Evolutionary conservation across 2,329 filamentous ascomycete genomes (phyloP).

Genomic region (Fusarium albidum): DNA sequence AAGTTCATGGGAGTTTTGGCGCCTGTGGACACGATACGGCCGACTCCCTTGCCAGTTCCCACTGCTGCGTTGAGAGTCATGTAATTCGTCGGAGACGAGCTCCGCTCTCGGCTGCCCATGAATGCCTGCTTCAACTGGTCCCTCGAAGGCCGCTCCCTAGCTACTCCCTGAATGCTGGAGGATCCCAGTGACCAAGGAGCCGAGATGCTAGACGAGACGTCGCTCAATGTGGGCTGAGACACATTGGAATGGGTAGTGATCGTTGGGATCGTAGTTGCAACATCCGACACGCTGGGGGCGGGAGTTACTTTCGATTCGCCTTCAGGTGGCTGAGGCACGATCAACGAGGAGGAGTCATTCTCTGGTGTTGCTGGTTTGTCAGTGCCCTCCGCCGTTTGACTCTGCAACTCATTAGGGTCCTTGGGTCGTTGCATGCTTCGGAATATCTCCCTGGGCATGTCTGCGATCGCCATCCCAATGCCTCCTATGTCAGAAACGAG

Average conservation of each 20-base stretch:
- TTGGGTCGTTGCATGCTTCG: conserved; percentile 45
- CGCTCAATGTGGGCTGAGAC: conserved; percentile 34
- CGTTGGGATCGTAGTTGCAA: conserved; percentile 8
- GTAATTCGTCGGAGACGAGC: conserved; percentile 33
- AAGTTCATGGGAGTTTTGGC: conserved; percentile 87
- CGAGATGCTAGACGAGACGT: conserved; percentile 32
- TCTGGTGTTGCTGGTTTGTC: conserved; percentile 11
- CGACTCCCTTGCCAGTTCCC: conserved; percentile 72
- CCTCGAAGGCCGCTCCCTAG: conserved; percentile 21
- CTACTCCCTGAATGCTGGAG: conserved; percentile 19
- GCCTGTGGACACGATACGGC: conserved; percentile 77
- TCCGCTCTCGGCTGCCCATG: conserved; percentile 17
- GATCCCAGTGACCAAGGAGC: conserved; percentile 16
- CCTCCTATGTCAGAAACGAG: conserved; percentile 83
- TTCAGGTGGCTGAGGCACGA: conserved; percentile 7
- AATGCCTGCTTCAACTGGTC: conserved; percentile 28
- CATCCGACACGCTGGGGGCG: conserved; percentile 15
- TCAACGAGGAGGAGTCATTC: conserved; percentile 13
- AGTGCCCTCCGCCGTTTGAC: conserved; percentile 2
- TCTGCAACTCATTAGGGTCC: conserved; percentile 10
- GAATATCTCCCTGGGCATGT: conserved; percentile 69
- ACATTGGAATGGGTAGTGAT: conserved; percentile 29
- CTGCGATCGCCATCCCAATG: conserved; percentile 83
- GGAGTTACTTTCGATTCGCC: conserved; percentile 12
- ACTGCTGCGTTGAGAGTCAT: conserved; percentile 65